Evolutionary conservation across 495 filamentous ascomycete species (phyloP).

Genomic region (Staphylotrichum tortipilum): DNA sequence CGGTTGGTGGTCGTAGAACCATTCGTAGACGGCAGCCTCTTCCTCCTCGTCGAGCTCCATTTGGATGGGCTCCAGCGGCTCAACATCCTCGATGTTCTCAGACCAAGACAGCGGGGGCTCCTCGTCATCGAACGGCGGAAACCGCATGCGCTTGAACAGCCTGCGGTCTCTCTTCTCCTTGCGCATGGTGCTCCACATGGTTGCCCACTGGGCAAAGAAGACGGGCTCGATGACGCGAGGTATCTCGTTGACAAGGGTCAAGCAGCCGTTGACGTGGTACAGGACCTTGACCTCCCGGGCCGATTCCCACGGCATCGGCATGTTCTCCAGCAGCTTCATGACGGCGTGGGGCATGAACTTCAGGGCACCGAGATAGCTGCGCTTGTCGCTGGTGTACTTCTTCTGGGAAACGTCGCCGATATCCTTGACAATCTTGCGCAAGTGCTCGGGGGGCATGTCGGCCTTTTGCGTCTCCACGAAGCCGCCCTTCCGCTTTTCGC

Average conservation of each 20-base stretch:
- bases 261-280: constrained; percentile 95
- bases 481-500: constrained; percentile 92
- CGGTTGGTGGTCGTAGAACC: constrained; percentile 96
- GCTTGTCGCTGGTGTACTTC: constrained; percentile 98
- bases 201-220: constrained; percentile 98
- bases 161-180: constrained; percentile 93
- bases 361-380: constrained; percentile 90
- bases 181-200: constrained; percentile 99
- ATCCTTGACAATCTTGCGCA: constrained; percentile 96
- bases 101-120: constrained; percentile 96
- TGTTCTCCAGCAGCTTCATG: constrained; percentile 95
- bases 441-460: constrained; percentile 97
- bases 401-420: constrained; percentile 99
- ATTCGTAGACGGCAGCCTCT: constrained; percentile 83
- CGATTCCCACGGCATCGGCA: constrained; percentile 99
- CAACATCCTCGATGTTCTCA: constrained; percentile 97
- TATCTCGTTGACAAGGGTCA: constrained; percentile 95
- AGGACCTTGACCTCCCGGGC: constrained; percentile 92
- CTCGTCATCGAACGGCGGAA: constrained; percentile 98
- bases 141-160: constrained; percentile 98
- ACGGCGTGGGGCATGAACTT: constrained; percentile 99
- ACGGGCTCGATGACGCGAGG: constrained; percentile 97
- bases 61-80: constrained; percentile 95
- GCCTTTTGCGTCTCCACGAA: constrained; percentile 97
- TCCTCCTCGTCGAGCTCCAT: constrained; percentile 98